Percentiles rank a stretch among this genome's conserved stretches.
Conservation (phyloP, 768 basidiomycete species). For the Tulasnella sp. region DNA sequence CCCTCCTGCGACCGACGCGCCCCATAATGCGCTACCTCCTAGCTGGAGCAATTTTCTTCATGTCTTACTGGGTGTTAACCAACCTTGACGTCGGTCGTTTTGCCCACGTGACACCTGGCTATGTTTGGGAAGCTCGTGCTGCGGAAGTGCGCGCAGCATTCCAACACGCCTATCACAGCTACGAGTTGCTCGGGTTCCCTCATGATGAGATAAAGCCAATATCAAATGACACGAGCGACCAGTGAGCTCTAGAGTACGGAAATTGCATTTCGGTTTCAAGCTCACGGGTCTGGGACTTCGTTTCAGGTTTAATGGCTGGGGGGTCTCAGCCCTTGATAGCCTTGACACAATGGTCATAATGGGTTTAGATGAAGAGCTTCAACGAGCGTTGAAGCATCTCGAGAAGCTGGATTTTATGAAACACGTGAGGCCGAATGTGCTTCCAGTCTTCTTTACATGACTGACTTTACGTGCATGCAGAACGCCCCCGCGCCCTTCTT, state of each 20-base stretch:
- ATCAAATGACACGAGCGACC: conserved; percentile 34
- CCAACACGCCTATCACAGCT: conserved; percentile 38
- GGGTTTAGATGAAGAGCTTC: conserved; percentile 49
- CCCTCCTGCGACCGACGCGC: neutral
- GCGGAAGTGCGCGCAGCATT: conserved; percentile 38
- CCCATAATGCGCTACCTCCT: neutral
- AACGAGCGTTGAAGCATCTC: conserved; percentile 45
- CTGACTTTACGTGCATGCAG: conserved; percentile 8
- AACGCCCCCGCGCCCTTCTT: conserved; percentile 36
- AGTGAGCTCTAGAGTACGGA: conserved; percentile 31
- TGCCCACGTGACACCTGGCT: neutral
- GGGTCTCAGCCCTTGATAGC: conserved; percentile 49
- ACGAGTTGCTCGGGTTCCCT: conserved; percentile 39
- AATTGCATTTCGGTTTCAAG: neutral
- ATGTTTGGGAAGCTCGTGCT: conserved; percentile 37
- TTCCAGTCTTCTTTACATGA: neutral
- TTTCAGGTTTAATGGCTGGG: conserved; percentile 42
- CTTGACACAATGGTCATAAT: conserved; percentile 51
- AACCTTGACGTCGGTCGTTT: neutral
- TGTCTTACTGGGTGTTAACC: neutral
- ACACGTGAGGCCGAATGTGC: conserved; percentile 8
- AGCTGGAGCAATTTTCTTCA: neutral
- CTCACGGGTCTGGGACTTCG: neutral
- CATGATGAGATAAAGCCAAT: conserved; percentile 39
- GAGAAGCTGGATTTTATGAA: conserved; percentile 33